Conservation (phyloP, 768 basidiomycete genomes). For the Sporobolomyces phaffii region DNA sequence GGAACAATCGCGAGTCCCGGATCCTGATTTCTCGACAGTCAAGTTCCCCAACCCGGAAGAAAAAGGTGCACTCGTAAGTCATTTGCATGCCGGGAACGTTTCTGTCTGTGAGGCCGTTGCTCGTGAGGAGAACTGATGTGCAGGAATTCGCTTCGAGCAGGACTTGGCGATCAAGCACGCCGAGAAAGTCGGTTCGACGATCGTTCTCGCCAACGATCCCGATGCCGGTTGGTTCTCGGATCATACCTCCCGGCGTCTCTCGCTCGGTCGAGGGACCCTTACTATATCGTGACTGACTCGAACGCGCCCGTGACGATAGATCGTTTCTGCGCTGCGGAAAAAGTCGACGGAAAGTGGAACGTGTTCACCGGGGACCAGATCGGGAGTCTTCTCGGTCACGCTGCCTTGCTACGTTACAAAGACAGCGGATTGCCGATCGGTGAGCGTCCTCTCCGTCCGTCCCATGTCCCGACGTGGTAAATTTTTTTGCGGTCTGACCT, state of each 20-base stretch:
- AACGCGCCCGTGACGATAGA: constrained; percentile 41
- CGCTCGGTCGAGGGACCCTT: too few species aligned
- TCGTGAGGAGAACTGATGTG: too few species aligned
- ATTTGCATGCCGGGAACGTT: too few species aligned
- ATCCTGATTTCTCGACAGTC: constrained; percentile 81
- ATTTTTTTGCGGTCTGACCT: too few species aligned
- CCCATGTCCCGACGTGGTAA: too few species aligned
- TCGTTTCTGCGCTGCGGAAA: constrained; percentile 29
- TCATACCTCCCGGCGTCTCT: too few species aligned
- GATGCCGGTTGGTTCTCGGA: constrained; percentile 76
- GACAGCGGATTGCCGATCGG: constrained; percentile 52
- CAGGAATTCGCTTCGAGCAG: constrained; percentile 50
- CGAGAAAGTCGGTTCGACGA: constrained; percentile 52
- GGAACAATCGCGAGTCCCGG: constrained; percentile 60
- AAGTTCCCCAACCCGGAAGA: constrained; percentile 85
- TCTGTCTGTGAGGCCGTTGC: too few species aligned
- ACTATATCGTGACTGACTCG: too few species aligned
- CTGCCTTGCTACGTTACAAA: constrained; percentile 51
- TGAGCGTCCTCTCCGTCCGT: constrained; percentile 28
- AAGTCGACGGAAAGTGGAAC: constrained; percentile 54
- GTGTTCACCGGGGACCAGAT: constrained; percentile 80
- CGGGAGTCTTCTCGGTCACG: constrained; percentile 55
- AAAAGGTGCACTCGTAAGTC: constrained; percentile 55
- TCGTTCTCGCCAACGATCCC: constrained; percentile 83
- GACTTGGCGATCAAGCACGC: constrained; percentile 67